These are phyloP conservation scores for Trichoderma hamatum DNA, from an alignment of 2,329 filamentous ascomycete species.

Conservation along the genomic window DNA sequence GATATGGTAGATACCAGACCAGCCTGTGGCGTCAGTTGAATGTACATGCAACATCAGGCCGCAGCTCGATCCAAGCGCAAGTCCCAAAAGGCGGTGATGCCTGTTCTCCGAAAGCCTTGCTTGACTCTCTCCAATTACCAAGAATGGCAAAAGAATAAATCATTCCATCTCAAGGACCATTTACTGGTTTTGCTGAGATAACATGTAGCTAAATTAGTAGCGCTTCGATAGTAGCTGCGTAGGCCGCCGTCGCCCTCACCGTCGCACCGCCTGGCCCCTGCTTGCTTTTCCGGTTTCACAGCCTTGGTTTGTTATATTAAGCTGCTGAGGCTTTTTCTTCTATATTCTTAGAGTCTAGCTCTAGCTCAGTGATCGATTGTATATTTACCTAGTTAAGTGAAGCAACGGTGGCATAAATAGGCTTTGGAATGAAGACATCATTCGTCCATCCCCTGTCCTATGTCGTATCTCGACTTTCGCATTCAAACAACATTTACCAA, in stretches of 20 bases:
- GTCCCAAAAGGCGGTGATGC: neutral
- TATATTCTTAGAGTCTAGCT: neutral
- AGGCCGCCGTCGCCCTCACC: neutral
- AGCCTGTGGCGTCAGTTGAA: neutral
- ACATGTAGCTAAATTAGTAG: neutral
- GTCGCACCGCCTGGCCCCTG: conserved; percentile 6
- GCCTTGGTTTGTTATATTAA: neutral
- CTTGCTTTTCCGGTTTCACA: conserved; percentile 21
- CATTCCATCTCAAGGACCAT: neutral
- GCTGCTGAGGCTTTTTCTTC: neutral
- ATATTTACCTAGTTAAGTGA: neutral
- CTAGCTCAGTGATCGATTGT: no score
- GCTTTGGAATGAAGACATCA: neutral
- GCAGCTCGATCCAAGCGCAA: neutral
- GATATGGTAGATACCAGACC: neutral
- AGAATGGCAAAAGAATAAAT: neutral
- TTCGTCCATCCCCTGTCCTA: neutral
- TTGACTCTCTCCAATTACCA: neutral
- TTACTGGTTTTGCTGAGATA: neutral
- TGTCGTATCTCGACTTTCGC: neutral
- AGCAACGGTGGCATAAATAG: neutral
- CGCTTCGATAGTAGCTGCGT: neutral
- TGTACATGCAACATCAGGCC: neutral
- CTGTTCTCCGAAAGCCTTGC: neutral
- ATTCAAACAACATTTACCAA: neutral